phyloP scores from a whole-genome alignment of 306 rosid genomes.

The Dalbergia oliveri region DNA sequence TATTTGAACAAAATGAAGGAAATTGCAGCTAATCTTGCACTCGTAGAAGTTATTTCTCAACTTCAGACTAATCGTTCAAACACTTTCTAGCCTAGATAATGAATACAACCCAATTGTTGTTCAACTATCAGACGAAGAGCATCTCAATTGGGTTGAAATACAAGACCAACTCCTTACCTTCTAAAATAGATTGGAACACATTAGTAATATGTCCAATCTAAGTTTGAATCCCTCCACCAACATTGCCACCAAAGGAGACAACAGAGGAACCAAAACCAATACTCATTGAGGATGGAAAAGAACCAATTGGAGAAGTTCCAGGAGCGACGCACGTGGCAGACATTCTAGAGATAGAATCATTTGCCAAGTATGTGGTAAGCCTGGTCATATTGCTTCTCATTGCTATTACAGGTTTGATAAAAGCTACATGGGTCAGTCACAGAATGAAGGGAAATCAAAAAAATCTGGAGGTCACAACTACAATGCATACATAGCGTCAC shows the following conservation, averaged over 20 bases:
- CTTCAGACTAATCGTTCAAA: too few relatives aligned
- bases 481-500: not conserved
- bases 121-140: too few relatives aligned
- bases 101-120: too few relatives aligned
- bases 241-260: not conserved
- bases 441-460: not conserved
- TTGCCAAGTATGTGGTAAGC: too few relatives aligned
- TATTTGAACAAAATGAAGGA: too few relatives aligned
- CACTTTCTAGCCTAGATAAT: too few relatives aligned
- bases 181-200: not conserved
- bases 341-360: not conserved
- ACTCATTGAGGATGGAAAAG: not conserved
- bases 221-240: not conserved
- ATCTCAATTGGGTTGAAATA: too few relatives aligned
- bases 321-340: not conserved
- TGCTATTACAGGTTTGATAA: too few relatives aligned
- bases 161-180: too few relatives aligned
- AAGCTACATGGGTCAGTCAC: not conserved
- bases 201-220: not conserved
- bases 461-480: not conserved
- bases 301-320: not conserved
- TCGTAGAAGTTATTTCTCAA: too few relatives aligned
- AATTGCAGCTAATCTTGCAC: too few relatives aligned
- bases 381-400: too few relatives aligned
- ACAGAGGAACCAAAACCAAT: not conserved